Evolutionary conservation across 345 rosid species (phyloP).

Genomic region (Mercurialis annua): DNA sequence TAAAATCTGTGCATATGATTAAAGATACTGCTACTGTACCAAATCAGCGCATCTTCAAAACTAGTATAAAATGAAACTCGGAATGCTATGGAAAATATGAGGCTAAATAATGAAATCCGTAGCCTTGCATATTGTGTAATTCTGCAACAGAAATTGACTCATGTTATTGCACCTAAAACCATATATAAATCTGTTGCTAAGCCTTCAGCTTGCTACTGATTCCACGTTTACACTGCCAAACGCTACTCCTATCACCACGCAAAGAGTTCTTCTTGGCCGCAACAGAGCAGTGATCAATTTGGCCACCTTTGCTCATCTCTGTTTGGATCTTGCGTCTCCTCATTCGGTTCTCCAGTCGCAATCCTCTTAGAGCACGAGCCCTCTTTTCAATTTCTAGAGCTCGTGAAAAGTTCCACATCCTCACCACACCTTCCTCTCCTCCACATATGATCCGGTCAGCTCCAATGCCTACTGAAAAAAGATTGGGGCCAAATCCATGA

Average conservation of each 20-base stretch:
- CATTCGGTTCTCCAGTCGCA: slow-evolving; percentile 78
- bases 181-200: slow-evolving; percentile 26
- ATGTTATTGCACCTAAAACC: neutral
- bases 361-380: slow-evolving; percentile 56
- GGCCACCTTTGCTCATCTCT: slow-evolving; percentile 62
- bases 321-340: slow-evolving; percentile 61
- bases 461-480: slow-evolving; percentile 73
- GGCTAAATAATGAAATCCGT: neutral
- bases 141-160: slow-evolving; percentile 2
- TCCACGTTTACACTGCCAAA: slow-evolving; percentile 64
- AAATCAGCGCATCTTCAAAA: neutral
- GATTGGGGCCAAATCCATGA: slow-evolving; percentile 67
- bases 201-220: slow-evolving; percentile 68
- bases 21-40: too few relatives aligned
- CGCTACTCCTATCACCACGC: slow-evolving; percentile 45
- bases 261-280: slow-evolving; percentile 78
- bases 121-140: neutral
- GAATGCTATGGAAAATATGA: neutral
- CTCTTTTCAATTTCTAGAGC: slow-evolving; percentile 74
- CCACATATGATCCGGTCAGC: slow-evolving; percentile 88
- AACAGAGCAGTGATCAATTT: slow-evolving; percentile 55
- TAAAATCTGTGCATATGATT: too few relatives aligned
- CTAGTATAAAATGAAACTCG: neutral
- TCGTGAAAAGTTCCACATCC: slow-evolving; percentile 84
- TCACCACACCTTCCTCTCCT: slow-evolving; percentile 80